phyloP scores from a whole-genome alignment of 2,329 filamentous ascomycete genomes.

The Tolypocladium sp. region DNA sequence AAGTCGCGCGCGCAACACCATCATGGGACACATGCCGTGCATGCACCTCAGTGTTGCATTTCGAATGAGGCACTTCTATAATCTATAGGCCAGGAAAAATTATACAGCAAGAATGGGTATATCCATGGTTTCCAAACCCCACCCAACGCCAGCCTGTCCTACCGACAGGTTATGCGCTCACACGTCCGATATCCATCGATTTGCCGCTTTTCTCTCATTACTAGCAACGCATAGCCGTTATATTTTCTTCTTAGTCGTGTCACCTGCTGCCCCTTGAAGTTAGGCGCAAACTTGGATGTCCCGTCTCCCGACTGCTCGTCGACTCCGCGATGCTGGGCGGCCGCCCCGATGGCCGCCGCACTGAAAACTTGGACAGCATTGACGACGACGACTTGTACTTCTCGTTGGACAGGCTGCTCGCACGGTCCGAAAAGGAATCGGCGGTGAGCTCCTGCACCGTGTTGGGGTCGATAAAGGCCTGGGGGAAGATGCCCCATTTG shows the following conservation, averaged over 20 bases:
- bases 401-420: conserved; percentile 22
- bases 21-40: neutral
- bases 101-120: neutral
- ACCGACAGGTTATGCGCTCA: neutral
- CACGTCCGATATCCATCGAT: neutral
- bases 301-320: conserved; percentile 19
- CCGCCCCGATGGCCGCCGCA: conserved; percentile 18
- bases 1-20: neutral
- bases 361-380: conserved; percentile 25
- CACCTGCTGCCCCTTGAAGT: neutral
- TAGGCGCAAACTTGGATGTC: neutral
- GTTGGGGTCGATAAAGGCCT: conserved; percentile 36
- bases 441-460: conserved; percentile 29
- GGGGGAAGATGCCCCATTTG: conserved; percentile 44
- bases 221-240: neutral
- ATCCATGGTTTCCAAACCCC: neutral
- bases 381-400: conserved; percentile 20
- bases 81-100: neutral
- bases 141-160: neutral
- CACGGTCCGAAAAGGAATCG: conserved; percentile 15
- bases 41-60: neutral
- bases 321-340: conserved; percentile 23
- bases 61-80: neutral
- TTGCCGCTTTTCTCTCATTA: neutral
- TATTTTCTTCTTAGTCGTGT: neutral